These are phyloP conservation scores for Stemphylium vesicarium DNA, from an alignment of 2,329 filamentous ascomycete genomes.

Conservation along the genomic window DNA sequence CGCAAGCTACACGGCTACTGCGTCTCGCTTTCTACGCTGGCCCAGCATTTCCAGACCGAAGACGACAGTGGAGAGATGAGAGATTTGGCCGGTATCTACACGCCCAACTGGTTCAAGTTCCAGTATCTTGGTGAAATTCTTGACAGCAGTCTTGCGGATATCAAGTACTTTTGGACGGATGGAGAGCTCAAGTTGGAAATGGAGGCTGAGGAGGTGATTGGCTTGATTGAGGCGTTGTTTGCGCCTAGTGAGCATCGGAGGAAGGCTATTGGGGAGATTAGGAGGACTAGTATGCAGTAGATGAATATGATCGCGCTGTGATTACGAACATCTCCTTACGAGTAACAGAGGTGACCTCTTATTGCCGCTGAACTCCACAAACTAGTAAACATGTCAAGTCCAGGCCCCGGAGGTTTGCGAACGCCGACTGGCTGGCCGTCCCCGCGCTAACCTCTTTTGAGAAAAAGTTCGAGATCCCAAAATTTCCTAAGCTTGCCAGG, in stretches of 20 bases:
- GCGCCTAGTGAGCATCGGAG: slow-evolving; percentile 66
- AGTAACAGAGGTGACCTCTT: too few relatives aligned
- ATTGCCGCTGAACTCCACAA: neutral
- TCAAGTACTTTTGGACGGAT: slow-evolving; percentile 69
- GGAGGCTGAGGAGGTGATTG: slow-evolving; percentile 65
- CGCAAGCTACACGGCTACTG: slow-evolving; percentile 64
- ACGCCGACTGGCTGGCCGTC: slow-evolving; percentile 28
- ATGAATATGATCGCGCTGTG: neutral
- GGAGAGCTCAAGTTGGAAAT: slow-evolving; percentile 69
- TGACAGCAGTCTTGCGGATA: slow-evolving; percentile 68
- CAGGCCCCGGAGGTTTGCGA: slow-evolving; percentile 22
- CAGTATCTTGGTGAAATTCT: slow-evolving; percentile 69
- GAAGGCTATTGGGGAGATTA: slow-evolving; percentile 64
- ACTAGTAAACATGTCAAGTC: neutral
- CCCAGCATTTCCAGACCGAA: slow-evolving; percentile 62
- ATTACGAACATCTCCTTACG: too few relatives aligned
- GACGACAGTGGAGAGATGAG: slow-evolving; percentile 49
- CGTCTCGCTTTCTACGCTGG: slow-evolving; percentile 61
- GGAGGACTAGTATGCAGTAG: slow-evolving; percentile 35
- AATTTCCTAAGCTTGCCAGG: slow-evolving; percentile 35
- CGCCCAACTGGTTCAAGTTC: slow-evolving; percentile 69
- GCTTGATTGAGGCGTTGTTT: slow-evolving; percentile 69
- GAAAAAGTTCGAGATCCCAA: slow-evolving; percentile 33
- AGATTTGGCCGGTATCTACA: slow-evolving; percentile 67
- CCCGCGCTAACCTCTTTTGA: slow-evolving; percentile 38